Conservation (phyloP, 495 filamentous ascomycete species). For the Trichoderma gamsii region DNA sequence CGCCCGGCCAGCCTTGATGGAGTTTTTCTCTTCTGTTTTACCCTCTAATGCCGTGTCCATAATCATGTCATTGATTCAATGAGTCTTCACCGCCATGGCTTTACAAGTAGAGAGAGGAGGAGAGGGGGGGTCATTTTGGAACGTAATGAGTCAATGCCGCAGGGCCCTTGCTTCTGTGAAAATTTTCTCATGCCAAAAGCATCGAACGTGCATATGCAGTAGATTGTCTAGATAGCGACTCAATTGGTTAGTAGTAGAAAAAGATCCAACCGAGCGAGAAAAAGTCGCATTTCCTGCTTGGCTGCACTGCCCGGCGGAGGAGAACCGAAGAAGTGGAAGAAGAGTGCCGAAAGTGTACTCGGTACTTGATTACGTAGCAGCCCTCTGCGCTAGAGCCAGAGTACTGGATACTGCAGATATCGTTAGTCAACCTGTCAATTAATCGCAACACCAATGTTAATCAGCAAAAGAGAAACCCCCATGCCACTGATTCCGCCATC, state of each 20-base stretch:
- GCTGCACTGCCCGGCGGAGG: neutral
- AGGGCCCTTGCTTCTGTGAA: neutral
- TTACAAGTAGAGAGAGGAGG: neutral
- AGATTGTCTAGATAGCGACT: neutral
- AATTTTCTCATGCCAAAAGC: constrained; percentile 1
- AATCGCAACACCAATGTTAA: neutral
- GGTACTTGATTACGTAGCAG: neutral
- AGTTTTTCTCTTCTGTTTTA: too few species aligned
- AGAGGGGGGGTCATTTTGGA: neutral
- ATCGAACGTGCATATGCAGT: neutral
- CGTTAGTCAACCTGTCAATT: neutral
- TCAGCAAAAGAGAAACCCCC: neutral
- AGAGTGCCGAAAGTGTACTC: neutral
- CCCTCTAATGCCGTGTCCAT: too few species aligned
- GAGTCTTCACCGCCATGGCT: neutral
- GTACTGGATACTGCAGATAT: neutral
- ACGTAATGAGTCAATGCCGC: neutral
- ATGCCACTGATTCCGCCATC: neutral
- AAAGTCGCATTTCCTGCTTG: neutral
- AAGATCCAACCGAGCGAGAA: neutral
- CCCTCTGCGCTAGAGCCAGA: neutral
- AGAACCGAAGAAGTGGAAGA: too few species aligned
- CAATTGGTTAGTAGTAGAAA: neutral
- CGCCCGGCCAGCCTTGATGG: neutral
- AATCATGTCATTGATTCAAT: neutral